Evolutionary conservation across 768 basidiomycete species (phyloP).

Genomic region (Melanogaster broomeanus): DNA sequence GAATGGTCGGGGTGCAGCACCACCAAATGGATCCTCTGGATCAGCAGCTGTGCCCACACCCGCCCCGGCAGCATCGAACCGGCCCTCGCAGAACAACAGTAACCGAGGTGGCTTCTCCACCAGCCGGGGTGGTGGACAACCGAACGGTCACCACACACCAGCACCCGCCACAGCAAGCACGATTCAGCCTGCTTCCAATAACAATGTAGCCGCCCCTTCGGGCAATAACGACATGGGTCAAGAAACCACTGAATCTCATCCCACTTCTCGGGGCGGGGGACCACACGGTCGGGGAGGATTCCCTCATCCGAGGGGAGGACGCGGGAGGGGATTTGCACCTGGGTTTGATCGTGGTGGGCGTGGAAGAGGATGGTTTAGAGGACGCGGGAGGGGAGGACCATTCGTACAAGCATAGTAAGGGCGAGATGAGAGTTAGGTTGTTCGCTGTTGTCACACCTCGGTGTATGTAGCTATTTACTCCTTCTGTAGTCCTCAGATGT

Average conservation of each 20-base stretch:
- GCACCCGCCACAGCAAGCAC: neutral
- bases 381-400: conserved; percentile 30
- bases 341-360: conserved; percentile 34
- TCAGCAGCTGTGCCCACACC: neutral
- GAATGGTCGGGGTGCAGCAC: conserved; percentile 12
- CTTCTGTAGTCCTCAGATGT: neutral
- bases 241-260: conserved; percentile 5
- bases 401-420: conserved; percentile 1
- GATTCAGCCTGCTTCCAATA: neutral
- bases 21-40: conserved; percentile 9
- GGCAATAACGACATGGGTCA: neutral
- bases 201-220: neutral
- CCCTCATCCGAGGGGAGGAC: conserved; percentile 25
- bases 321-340: conserved; percentile 36
- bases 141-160: conserved; percentile 8
- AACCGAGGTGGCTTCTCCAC: neutral
- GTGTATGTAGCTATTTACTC: neutral
- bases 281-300: conserved; percentile 35
- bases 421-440: neutral
- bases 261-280: conserved; percentile 23
- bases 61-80: neutral
- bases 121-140: conserved; percentile 9
- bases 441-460: neutral
- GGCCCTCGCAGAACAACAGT: neutral
- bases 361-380: conserved; percentile 33